phyloP scores from a whole-genome alignment of 2,329 filamentous ascomycete genomes.

The Berkeleyomyces basicola region DNA sequence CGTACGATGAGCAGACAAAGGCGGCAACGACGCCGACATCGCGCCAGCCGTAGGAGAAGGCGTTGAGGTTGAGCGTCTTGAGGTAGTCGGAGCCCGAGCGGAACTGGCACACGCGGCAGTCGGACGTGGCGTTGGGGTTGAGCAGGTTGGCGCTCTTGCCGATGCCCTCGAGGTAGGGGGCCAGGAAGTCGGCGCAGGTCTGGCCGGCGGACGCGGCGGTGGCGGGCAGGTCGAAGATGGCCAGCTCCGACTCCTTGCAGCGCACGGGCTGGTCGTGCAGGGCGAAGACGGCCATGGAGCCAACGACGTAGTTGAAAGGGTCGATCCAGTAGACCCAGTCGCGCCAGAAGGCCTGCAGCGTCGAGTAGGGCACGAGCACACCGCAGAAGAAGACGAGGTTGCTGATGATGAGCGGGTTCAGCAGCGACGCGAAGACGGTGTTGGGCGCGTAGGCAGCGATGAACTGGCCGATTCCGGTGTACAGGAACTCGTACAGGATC shows the following conservation, averaged over 20 bases:
- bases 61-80: constrained; percentile 37
- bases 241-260: constrained; percentile 33
- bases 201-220: constrained; percentile 18
- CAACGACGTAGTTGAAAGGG: constrained; percentile 46
- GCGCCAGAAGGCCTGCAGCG: constrained; percentile 50
- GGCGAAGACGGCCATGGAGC: constrained; percentile 35
- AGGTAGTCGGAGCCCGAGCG: constrained; percentile 42
- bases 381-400: constrained; percentile 56
- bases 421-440: constrained; percentile 39
- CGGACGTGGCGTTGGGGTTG: constrained; percentile 39
- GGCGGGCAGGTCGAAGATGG: constrained; percentile 32
- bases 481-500: constrained; percentile 43
- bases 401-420: constrained; percentile 39
- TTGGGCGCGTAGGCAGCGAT: constrained; percentile 47
- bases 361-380: constrained; percentile 50
- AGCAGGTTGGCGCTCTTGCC: constrained; percentile 34
- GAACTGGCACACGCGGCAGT: constrained; percentile 47
- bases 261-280: constrained; percentile 30
- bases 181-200: constrained; percentile 43
- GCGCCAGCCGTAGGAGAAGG: constrained; percentile 50
- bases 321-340: constrained; percentile 48
- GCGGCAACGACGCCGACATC: constrained; percentile 42
- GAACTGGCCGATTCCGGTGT: constrained; percentile 44
- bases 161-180: constrained; percentile 30
- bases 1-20: constrained; percentile 39